phyloP scores from a whole-genome alignment of 768 basidiomycete genomes.

The Pisolithus microcarpus region DNA sequence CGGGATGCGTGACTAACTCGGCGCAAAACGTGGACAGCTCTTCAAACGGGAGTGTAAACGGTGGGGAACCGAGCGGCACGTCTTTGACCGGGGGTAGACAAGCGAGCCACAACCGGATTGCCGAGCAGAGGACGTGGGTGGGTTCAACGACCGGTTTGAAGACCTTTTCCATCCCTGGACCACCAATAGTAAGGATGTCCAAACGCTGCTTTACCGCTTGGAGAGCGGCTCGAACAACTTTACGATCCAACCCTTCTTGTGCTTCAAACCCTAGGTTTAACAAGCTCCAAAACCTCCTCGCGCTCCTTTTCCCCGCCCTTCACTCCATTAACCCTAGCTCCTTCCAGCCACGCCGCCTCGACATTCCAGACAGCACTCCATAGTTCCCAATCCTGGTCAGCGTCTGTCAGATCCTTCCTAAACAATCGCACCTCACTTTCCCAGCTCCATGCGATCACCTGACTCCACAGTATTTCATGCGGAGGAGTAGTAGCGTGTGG shows the following conservation, averaged over 20 bases:
- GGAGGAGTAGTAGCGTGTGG: constrained; percentile 82
- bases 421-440: constrained; percentile 44
- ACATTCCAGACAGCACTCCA: constrained; percentile 35
- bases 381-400: constrained; percentile 18
- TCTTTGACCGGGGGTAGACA: constrained; percentile 42
- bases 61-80: constrained; percentile 38
- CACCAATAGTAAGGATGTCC: not conserved
- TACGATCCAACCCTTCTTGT: constrained; percentile 26
- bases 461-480: constrained; percentile 89
- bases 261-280: constrained; percentile 37
- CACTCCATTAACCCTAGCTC: constrained; percentile 63
- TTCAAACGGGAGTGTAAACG: constrained; percentile 55
- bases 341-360: constrained; percentile 66
- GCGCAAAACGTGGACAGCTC: constrained; percentile 49
- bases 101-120: constrained; percentile 58
- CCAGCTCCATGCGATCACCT: constrained; percentile 77
- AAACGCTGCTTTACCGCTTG: constrained; percentile 29
- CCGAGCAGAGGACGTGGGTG: constrained; percentile 36
- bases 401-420: constrained; percentile 26
- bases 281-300: constrained; percentile 24
- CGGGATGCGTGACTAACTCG: constrained; percentile 38
- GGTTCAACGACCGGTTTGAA: constrained; percentile 25
- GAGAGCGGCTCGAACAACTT: constrained; percentile 32
- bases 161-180: constrained; percentile 2
- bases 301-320: constrained; percentile 63